These are phyloP conservation scores for Sphaceloma murrayae DNA, from an alignment of 2,329 filamentous ascomycete genomes.

Conservation along the genomic window DNA sequence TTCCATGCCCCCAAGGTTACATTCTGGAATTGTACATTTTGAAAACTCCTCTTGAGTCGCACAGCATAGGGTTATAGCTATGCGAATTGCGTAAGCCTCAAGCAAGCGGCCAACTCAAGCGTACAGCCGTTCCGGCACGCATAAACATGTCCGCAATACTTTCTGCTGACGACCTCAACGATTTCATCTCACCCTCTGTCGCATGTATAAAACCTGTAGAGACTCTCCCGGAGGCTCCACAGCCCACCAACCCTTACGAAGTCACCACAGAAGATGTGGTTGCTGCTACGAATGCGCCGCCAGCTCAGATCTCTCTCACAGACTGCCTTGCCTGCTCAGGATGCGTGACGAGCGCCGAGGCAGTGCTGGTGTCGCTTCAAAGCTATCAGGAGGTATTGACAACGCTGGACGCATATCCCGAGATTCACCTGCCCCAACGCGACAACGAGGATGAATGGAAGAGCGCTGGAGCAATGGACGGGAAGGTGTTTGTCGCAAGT, in stretches of 20 bases:
- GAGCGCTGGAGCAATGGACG: slow-evolving; percentile 31
- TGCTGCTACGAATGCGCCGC: slow-evolving; percentile 45
- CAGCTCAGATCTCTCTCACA: slow-evolving; percentile 88
- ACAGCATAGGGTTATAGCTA: too few relatives aligned
- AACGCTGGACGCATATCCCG: slow-evolving; percentile 58
- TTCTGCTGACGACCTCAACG: slow-evolving; percentile 91
- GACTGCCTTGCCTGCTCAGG: slow-evolving; percentile 96
- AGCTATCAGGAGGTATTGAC: slow-evolving; percentile 84
- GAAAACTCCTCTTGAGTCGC: too few relatives aligned
- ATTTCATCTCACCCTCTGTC: slow-evolving; percentile 96
- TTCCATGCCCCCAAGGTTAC: not conserved
- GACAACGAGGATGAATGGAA: slow-evolving; percentile 3
- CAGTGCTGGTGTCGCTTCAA: slow-evolving; percentile 89
- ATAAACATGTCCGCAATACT: slow-evolving; percentile 84
- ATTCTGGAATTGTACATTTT: not conserved
- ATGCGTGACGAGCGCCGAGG: slow-evolving; percentile 94
- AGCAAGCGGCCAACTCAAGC: not conserved
- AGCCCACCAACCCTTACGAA: slow-evolving; percentile 59
- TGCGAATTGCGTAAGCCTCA: slow-evolving; percentile 5
- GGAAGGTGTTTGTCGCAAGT: slow-evolving; percentile 79
- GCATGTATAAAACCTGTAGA: slow-evolving; percentile 98
- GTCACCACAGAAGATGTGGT: slow-evolving; percentile 86
- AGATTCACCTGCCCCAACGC: slow-evolving; percentile 32
- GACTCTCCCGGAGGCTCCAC: slow-evolving; percentile 59
- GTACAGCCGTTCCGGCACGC: too few relatives aligned